Evolutionary conservation across 2,329 filamentous ascomycete genomes (phyloP).

Genomic region (Ustilaginoidea virens): DNA sequence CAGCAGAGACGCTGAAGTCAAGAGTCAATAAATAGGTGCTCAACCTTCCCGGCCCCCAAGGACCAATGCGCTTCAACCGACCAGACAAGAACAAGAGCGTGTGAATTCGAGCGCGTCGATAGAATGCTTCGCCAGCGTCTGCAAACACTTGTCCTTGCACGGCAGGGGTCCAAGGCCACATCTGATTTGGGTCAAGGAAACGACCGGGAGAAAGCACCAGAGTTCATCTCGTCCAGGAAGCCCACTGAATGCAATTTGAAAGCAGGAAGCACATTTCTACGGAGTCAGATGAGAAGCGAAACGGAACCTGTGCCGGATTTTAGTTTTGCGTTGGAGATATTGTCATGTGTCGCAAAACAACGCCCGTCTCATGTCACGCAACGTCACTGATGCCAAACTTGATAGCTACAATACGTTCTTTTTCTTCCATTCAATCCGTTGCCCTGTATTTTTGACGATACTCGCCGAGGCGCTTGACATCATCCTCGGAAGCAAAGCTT

Average conservation of each 20-base stretch:
- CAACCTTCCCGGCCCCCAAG: constrained; percentile 1
- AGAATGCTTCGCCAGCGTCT: background rate
- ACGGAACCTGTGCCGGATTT: background rate
- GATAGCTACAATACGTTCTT: background rate
- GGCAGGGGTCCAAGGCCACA: background rate
- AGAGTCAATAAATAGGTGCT: no score
- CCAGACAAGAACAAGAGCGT: background rate
- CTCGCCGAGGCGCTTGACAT: constrained; percentile 53
- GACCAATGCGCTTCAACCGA: background rate
- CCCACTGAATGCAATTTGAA: background rate
- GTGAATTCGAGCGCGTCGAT: background rate
- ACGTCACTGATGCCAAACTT: background rate
- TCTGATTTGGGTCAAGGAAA: background rate
- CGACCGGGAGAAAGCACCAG: no score
- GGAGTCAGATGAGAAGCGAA: background rate
- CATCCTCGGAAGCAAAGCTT: constrained; percentile 42
- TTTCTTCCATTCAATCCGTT: constrained; percentile 25
- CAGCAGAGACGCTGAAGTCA: no score
- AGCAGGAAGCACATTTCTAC: background rate
- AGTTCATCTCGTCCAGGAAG: background rate
- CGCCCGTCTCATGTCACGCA: background rate
- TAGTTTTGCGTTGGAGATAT: background rate
- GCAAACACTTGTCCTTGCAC: background rate
- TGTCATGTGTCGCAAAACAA: background rate
- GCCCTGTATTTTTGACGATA: constrained; percentile 55